Conservation (phyloP, 768 basidiomycete genomes). For the Russula dissimulans region DNA sequence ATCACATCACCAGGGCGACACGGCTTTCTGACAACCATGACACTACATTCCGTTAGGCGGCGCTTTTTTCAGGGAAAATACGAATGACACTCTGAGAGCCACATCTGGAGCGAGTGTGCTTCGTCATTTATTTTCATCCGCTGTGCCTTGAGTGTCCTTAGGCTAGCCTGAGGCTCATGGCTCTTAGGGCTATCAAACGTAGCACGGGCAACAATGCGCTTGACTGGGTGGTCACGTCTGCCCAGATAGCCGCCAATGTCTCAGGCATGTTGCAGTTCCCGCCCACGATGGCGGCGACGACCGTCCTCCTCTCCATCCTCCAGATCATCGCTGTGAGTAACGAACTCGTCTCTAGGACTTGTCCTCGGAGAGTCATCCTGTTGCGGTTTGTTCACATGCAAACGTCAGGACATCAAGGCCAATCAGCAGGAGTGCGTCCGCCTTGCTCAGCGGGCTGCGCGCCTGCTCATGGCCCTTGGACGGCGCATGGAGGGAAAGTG, state of each 20-base stretch:
- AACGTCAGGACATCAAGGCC: constrained; percentile 15
- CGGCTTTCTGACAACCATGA: too few species aligned
- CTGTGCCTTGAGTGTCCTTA: too few species aligned
- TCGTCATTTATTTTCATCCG: neutral
- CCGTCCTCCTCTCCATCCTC: constrained; percentile 14
- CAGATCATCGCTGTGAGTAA: constrained; percentile 14
- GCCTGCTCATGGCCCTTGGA: constrained; percentile 14
- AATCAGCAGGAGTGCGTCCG: constrained; percentile 19
- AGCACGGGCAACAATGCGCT: constrained; percentile 13
- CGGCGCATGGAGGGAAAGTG: constrained; percentile 22
- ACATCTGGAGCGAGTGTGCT: neutral
- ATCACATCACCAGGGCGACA: too few species aligned
- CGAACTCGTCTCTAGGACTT: neutral
- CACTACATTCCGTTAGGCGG: too few species aligned
- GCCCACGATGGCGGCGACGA: constrained; percentile 12
- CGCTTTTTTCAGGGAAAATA: too few species aligned
- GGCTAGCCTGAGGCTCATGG: neutral
- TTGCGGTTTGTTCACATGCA: neutral
- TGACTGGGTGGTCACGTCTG: constrained; percentile 10
- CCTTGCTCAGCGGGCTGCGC: constrained; percentile 17
- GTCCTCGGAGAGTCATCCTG: neutral
- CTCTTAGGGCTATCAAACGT: constrained; percentile 12
- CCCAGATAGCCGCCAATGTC: constrained; percentile 8
- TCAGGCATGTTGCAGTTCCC: constrained; percentile 14
- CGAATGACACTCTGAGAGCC: too few species aligned